Evolutionary conservation across 371 early-diverging fungal species (phyloP).

Genomic region (Mycotypha africana): DNA sequence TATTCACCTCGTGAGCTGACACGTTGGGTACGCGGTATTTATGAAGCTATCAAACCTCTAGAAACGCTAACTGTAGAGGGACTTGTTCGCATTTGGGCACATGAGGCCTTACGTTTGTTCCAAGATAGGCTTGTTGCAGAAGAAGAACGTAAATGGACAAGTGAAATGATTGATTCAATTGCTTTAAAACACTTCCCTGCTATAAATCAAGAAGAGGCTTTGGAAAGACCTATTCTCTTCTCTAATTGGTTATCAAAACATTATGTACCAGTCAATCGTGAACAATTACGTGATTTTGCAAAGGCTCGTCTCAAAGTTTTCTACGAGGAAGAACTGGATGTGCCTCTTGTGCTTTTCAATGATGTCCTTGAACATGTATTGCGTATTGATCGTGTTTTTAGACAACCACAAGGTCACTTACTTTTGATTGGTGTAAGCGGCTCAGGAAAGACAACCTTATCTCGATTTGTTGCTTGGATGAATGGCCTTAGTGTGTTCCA

Average conservation of each 20-base stretch:
- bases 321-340: slow-evolving; percentile 98
- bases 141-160: slow-evolving; percentile 93
- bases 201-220: slow-evolving; percentile 63
- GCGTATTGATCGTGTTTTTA: slow-evolving; percentile 97
- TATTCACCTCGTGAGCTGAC: slow-evolving; percentile 99
- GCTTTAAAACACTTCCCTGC: slow-evolving; percentile 89
- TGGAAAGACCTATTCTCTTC: slow-evolving; percentile 92
- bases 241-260: slow-evolving; percentile 96
- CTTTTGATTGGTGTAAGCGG: slow-evolving; percentile 97
- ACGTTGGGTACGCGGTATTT: slow-evolving; percentile 97
- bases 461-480: slow-evolving; percentile 99
- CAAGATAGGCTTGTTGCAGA: slow-evolving; percentile 94
- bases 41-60: slow-evolving; percentile 85
- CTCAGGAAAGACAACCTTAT: slow-evolving; percentile 93
- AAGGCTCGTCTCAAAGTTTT: slow-evolving; percentile 95
- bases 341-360: slow-evolving; percentile 92
- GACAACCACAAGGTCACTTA: slow-evolving; percentile 97
- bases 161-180: slow-evolving; percentile 78
- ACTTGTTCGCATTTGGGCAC: slow-evolving; percentile 94
- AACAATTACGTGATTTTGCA: slow-evolving; percentile 88
- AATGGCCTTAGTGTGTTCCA: slow-evolving; percentile 96
- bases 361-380: slow-evolving; percentile 97
- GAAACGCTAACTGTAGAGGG: slow-evolving; percentile 83
- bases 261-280: slow-evolving; percentile 87
- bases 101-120: slow-evolving; percentile 97